Evolutionary conservation across 371 early-diverging fungal species (phyloP), one percentile per base, ranked within the genome.

Genomic region (Dichotomocladium elegans): DNA sequence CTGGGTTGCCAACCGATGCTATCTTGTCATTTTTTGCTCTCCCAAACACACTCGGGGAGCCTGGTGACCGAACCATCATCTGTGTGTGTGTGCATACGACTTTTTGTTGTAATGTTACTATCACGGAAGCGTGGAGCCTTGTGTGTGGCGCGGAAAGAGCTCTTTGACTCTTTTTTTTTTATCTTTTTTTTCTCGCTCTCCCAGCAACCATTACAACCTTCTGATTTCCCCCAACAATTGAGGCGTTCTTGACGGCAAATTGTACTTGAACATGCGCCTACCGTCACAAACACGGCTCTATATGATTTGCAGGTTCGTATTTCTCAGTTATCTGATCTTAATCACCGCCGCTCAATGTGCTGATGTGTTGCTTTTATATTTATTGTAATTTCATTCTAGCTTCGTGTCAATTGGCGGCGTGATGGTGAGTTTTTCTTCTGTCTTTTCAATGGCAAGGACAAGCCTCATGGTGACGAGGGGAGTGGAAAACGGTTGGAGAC

Each of bases 381-480:
- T 12, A 2, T 6, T 9, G 24, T 37, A 5, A 6, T 37, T 7
- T 11, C 17, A 17, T 35, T 17, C 11, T 35, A 67, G 72, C 26
- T 66, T 72, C 70, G 76, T 72, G 17, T 65, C 76, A 30, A 60
- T 76, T 31, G 76, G 76, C 50, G 76, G 76, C 29, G 66, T 72
- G 34, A 64, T 76, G 72, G 76, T 72, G 67, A 56, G 47, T 24
- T 15, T 17, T 19, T n/a, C n/a, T 5, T 26, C 19, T 8, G 0
- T 2, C 6, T 31, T 33, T 48, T 27, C 28, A 29, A 17, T 35
- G 6, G 33, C 27, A n/a, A 25, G 47, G 15, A 43, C 25, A 24
- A 24, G 14, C 50, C 22, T 34, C 19, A 31, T 26, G n/a, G 27
- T 10, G 25, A n/a, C 27, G 43, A 34, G 14, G 41, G 41, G 14